Percentiles rank a stretch among this genome's conserved stretches.
These are phyloP conservation scores for Syncephalastrum monosporum DNA, from an alignment of 371 early-diverging fungal species.

Conservation along the genomic window DNA sequence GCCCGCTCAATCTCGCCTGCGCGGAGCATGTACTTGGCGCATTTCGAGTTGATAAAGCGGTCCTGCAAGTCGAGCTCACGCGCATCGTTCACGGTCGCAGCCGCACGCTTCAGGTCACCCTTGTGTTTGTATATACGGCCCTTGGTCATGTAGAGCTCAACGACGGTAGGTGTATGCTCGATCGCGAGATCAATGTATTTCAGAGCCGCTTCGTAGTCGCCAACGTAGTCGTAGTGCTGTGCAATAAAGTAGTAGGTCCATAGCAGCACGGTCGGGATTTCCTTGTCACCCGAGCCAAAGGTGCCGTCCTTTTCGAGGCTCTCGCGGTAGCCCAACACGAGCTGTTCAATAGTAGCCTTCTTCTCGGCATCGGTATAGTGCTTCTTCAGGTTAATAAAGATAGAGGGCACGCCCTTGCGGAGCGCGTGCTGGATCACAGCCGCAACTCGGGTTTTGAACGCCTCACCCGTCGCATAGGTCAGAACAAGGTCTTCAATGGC, in stretches of 20 bases:
- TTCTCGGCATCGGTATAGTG: conserved; percentile 72
- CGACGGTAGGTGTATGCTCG: conserved; percentile 81
- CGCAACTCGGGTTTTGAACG: conserved; percentile 65
- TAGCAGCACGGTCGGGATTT: conserved; percentile 78
- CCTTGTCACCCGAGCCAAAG: conserved; percentile 51
- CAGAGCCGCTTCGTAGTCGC: conserved; percentile 70
- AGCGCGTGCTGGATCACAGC: conserved; percentile 69
- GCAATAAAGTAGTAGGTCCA: conserved; percentile 92
- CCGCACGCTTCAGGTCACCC: conserved; percentile 73
- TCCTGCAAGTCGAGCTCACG: conserved; percentile 92
- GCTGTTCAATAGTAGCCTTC: conserved; percentile 59
- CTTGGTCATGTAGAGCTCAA: conserved; percentile 91
- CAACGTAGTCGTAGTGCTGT: conserved; percentile 78
- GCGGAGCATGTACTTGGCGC: conserved; percentile 92
- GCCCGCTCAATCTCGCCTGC: conserved; percentile 79
- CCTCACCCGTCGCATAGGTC: conserved; percentile 68
- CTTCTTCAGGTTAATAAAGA: conserved; percentile 80
- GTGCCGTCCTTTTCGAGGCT: conserved; percentile 52
- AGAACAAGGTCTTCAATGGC: conserved; percentile 76
- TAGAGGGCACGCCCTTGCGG: conserved; percentile 90
- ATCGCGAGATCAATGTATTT: conserved; percentile 79
- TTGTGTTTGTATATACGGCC: conserved; percentile 93
- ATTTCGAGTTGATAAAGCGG: conserved; percentile 94
- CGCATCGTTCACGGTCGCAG: conserved; percentile 77
- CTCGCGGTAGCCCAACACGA: conserved; percentile 59